phyloP scores from a whole-genome alignment of 345 rosid species.

The Hibiscus mutabilis region DNA sequence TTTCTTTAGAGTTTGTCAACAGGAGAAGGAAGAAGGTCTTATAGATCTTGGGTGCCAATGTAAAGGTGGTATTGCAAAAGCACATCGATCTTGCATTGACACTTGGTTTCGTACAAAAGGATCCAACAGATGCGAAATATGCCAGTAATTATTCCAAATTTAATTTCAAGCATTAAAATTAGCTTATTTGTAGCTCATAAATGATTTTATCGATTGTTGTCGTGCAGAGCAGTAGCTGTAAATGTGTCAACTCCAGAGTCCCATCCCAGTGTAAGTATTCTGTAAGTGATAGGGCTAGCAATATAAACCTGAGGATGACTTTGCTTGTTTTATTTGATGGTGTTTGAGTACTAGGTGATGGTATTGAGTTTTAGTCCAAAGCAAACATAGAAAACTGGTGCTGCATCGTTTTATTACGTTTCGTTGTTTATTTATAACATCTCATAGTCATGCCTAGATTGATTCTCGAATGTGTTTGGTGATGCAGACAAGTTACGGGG shows the following conservation, averaged over 20 bases:
- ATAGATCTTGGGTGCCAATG: constrained; percentile 85
- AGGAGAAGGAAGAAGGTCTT: constrained; percentile 73
- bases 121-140: constrained; percentile 83
- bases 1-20: constrained; percentile 66
- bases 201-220: constrained; percentile 11
- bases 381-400: neutral
- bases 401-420: neutral
- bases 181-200: neutral
- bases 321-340: constrained; percentile 4
- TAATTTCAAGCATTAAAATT: neutral
- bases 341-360: neutral
- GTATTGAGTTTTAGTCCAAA: constrained; percentile 2
- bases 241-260: constrained; percentile 71
- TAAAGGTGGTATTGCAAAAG: constrained; percentile 74
- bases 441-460: constrained; percentile 2
- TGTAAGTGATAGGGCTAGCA: neutral
- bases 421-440: constrained; percentile 3
- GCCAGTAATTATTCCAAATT: constrained; percentile 53
- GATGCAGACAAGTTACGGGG: constrained; percentile 65
- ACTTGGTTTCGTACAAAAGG: constrained; percentile 85
- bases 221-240: constrained; percentile 56
- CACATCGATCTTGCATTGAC: constrained; percentile 77
- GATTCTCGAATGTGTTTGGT: constrained; percentile 8
- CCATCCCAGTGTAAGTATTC: constrained; percentile 55
- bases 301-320: neutral